Base-by-base conservation (phyloP, 2,329 filamentous ascomycete species). In the Chaetomium olivaceum region DNA sequence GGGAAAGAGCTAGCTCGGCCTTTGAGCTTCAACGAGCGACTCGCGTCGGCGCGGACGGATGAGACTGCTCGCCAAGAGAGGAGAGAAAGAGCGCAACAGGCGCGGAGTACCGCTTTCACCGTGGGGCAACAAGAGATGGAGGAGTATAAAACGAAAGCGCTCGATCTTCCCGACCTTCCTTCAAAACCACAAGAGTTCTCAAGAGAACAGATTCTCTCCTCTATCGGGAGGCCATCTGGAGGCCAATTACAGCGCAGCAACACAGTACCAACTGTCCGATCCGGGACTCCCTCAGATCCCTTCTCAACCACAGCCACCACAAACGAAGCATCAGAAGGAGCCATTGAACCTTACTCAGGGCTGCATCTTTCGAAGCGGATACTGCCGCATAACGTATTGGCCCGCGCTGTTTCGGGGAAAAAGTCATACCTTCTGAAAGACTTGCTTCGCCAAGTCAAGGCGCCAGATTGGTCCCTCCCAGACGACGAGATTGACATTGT, bases 401-500 rank as follows among this genome's bases (percentile, higher is more conserved):
- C 90, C 2, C 88, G 93, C 27, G 91, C 91, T 3, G 82, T 99
- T 16, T 83, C 88, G 6, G 88, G 87, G 39, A 97, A 95, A 76
- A 91, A 90, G 61, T 82, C 90, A 2, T 90, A 93, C 71, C 85
- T 85, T 1, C 84, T 99, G 67, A 91, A 94, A 6, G 91, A 96
- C 69, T 81, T 99, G 4, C 81, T 98, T 12, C 89, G 88, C 71
- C 85, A 86, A 14, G 88, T 99, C 69, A 96, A 93, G 77, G 87
- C 88, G 0, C 95, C 95, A 0, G 85, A 91, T 36, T 99, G 91
- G 75, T 86, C 91, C 43, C 84, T 94, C 0, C 93, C 96, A 0
- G 87, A 90, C 66, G 83, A 93, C 61, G 92, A 97, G 73, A 88
- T 91, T 61, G 94, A 99, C 76, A 91, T 93, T 73, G 92, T 99